These are phyloP conservation scores for Gracilaria caudata DNA, from an alignment of 23 red algal species.

Conservation along the genomic window DNA sequence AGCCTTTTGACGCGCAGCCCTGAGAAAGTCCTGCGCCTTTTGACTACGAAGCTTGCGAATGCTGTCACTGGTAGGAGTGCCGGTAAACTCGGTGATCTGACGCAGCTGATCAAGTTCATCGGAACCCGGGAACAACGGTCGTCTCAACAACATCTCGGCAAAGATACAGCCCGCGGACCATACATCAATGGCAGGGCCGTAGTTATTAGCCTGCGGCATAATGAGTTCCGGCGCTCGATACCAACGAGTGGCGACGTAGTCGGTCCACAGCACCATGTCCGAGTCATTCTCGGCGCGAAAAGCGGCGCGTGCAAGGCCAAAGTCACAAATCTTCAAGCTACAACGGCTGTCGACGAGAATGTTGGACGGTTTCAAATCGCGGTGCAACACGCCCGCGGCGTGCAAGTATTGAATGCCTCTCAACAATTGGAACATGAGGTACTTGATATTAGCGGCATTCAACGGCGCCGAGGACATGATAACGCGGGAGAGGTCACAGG, in stretches of 20 bases:
- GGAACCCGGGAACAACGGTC: slow-evolving; percentile 81
- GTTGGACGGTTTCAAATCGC: slow-evolving; percentile 95
- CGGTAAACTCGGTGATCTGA: slow-evolving; percentile 80
- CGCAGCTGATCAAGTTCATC: slow-evolving; percentile 83
- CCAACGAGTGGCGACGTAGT: slow-evolving; percentile 89
- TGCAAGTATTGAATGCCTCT: slow-evolving; percentile 93
- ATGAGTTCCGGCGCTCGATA: slow-evolving; percentile 91
- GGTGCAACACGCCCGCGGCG: slow-evolving; percentile 84
- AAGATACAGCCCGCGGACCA: slow-evolving; percentile 98
- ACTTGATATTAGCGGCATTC: slow-evolving; percentile 87
- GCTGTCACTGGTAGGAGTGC: slow-evolving; percentile 68
- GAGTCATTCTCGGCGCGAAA: slow-evolving; percentile 71
- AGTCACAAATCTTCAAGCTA: slow-evolving; percentile 85
- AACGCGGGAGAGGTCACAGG: slow-evolving; percentile 87
- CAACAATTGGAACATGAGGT: slow-evolving; percentile 95
- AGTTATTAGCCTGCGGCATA: slow-evolving; percentile 84
- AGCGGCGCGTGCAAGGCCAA: slow-evolving; percentile 97
- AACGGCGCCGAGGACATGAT: slow-evolving; percentile 79
- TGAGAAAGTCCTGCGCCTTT: slow-evolving; percentile 75
- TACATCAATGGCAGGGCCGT: slow-evolving; percentile 89
- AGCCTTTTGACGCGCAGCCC: slow-evolving; percentile 7
- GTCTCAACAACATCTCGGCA: slow-evolving; percentile 87
- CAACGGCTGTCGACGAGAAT: slow-evolving; percentile 84
- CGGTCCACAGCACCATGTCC: slow-evolving; percentile 75
- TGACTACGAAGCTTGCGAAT: slow-evolving; percentile 69